Conservation (phyloP, 164 flowering plant species). For the Nymphaea thermarum region DNA sequence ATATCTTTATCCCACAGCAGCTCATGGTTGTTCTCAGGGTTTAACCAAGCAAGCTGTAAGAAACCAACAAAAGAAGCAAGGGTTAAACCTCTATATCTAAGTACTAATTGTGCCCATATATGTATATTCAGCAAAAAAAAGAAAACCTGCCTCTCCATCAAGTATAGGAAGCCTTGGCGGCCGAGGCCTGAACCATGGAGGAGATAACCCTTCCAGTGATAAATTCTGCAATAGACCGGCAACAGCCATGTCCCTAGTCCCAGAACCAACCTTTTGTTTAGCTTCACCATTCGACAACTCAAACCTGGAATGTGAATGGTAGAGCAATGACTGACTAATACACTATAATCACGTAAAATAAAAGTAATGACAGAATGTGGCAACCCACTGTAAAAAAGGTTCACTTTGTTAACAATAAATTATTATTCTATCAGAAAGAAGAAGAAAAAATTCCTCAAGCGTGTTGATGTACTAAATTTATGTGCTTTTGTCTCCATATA, state of each 20-base stretch:
- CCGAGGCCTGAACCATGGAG: conserved; percentile 79
- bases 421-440: not conserved
- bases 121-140: not conserved
- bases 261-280: conserved; percentile 64
- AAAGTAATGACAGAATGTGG: no score
- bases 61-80: conserved; percentile 2
- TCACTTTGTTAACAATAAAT: not conserved
- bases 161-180: conserved; percentile 85
- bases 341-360: no score
- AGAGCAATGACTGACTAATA: not conserved
- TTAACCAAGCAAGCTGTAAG: conserved; percentile 83
- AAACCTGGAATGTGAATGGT: conserved; percentile 16
- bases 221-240: conserved; percentile 40
- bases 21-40: conserved; percentile 82
- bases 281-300: conserved; percentile 27
- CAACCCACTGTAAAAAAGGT: no score
- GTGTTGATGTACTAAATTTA: not conserved
- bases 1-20: conserved; percentile 91
- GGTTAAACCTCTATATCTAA: not conserved
- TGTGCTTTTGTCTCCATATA: not conserved
- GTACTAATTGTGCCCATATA: not conserved
- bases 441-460: not conserved
- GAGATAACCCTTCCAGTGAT: conserved; percentile 58
- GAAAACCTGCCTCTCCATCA: conserved; percentile 61
- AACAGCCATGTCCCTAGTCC: conserved; percentile 64